Evolutionary conservation across 2,329 filamentous ascomycete species (phyloP).

Genomic region (Colletotrichum sansevieriae): DNA sequence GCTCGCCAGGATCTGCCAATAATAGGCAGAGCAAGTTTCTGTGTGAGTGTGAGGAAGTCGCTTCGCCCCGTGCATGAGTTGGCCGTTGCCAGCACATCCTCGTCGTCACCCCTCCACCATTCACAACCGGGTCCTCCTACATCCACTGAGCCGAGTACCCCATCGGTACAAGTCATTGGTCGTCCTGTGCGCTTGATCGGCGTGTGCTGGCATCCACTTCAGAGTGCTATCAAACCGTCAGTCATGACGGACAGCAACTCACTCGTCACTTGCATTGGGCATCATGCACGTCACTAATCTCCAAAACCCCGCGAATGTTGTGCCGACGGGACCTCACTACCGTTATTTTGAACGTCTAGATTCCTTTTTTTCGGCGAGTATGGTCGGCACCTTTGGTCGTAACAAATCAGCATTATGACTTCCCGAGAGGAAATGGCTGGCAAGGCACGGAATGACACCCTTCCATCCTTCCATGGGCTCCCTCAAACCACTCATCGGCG

Average conservation of each 20-base stretch:
- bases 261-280: constrained; percentile 30
- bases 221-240: constrained; percentile 30
- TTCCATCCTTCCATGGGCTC: constrained; percentile 30
- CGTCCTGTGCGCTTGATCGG: constrained; percentile 36
- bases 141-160: constrained; percentile 35
- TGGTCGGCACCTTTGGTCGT: neutral
- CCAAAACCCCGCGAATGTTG: neutral
- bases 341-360: neutral
- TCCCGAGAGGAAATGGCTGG: constrained; percentile 1
- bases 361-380: constrained; percentile 4
- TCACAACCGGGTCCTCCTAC: constrained; percentile 37
- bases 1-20: constrained; percentile 7
- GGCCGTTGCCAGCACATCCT: constrained; percentile 47
- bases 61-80: constrained; percentile 43
- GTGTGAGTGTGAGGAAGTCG: constrained; percentile 3
- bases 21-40: constrained; percentile 18
- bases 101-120: constrained; percentile 40
- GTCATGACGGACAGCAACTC: constrained; percentile 18
- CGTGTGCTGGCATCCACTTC: constrained; percentile 34
- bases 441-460: constrained; percentile 11
- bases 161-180: constrained; percentile 34
- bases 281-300: constrained; percentile 23
- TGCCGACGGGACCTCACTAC: constrained; percentile 26
- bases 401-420: constrained; percentile 19
- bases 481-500: constrained; percentile 29